Evolutionary conservation across 2,329 filamentous ascomycete species (phyloP), one percentile per base, ranked within the genome.

Genomic region (Tolypocladium guangdongense): DNA sequence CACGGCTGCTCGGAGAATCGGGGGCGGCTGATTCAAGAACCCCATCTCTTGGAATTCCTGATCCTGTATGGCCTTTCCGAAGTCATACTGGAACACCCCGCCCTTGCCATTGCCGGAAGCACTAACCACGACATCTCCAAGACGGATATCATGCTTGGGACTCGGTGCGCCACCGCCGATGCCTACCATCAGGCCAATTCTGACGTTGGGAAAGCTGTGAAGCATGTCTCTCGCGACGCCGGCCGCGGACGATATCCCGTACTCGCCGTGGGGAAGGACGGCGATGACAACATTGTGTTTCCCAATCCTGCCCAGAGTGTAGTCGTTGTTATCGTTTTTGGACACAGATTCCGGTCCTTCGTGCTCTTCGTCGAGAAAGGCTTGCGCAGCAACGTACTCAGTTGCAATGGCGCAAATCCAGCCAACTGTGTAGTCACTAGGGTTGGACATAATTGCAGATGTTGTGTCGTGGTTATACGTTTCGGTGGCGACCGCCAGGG

Each of bases 111-210:
- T 18, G 6, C 27, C 3, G 27, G 27, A 27, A 27, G 27, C 27
- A 6, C 27, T 27, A 27, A 22, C 20, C 30, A 63, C 58, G 0
- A 66, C 24, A 35, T 66, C 61, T 1, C 63, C 63, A 0, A 64
- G 58, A 2, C 69, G 64, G 0, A 73, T 64, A n/a, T 73, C 68
- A n/a, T 67, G 54, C 6, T 61, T 54, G 1, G 4, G 0, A 48
- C 56, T 74, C 52, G 69, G 69, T 0, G 62, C 67, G 2, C 68
- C 70, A 4, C 68, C 68, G 0, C 62, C 50, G 11, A 55, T 41
- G 2, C 53, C 50, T 7, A 52, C 53, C 53, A 55, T 55, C 2
- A 55, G 50, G 0, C 63, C 63, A 3, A 68, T 53, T 10, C 59
- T 50, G 4, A 71, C 39, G 5, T 63, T 60, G 0, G 62, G 61